Conservation (phyloP, 495 filamentous ascomycete species). For the Penicillium cinerascens region DNA sequence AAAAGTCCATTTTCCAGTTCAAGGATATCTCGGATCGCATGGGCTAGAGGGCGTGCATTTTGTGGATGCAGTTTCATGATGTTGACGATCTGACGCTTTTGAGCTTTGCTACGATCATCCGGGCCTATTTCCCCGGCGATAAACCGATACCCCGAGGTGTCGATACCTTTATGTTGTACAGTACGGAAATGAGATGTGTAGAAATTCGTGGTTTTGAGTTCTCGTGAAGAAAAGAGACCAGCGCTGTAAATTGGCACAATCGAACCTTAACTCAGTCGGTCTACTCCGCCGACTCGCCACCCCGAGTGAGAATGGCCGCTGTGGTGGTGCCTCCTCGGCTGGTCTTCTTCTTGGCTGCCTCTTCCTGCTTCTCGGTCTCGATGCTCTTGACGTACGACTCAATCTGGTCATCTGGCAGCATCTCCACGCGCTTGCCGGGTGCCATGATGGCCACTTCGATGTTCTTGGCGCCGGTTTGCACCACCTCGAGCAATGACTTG, state of each 20-base stretch:
- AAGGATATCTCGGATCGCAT: slow-evolving; percentile 69
- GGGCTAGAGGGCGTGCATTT: slow-evolving; percentile 46
- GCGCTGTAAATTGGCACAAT: slow-evolving; percentile 30
- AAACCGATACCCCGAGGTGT: slow-evolving; percentile 9
- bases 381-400: slow-evolving; percentile 97
- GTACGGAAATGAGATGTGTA: slow-evolving; percentile 13
- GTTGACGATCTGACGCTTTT: slow-evolving; percentile 31
- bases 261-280: slow-evolving; percentile 7
- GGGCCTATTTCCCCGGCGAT: background rate
- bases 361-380: slow-evolving; percentile 98
- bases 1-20: slow-evolving; percentile 69
- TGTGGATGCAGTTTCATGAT: slow-evolving; percentile 21
- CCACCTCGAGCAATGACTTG: slow-evolving; percentile 96
- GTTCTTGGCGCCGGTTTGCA: slow-evolving; percentile 98
- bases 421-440: slow-evolving; percentile 86
- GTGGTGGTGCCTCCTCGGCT: slow-evolving; percentile 73
- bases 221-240: slow-evolving; percentile 25
- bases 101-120: slow-evolving; percentile 10
- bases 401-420: slow-evolving; percentile 92
- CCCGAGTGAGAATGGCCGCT: slow-evolving; percentile 73
- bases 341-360: slow-evolving; percentile 94
- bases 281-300: slow-evolving; percentile 36
- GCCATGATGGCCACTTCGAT: slow-evolving; percentile 99
- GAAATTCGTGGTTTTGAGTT: slow-evolving; percentile 27
- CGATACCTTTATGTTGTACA: slow-evolving; percentile 24